Evolutionary conservation across 2,329 filamentous ascomycete species (phyloP).

Genomic region (Ophiostoma ips): DNA sequence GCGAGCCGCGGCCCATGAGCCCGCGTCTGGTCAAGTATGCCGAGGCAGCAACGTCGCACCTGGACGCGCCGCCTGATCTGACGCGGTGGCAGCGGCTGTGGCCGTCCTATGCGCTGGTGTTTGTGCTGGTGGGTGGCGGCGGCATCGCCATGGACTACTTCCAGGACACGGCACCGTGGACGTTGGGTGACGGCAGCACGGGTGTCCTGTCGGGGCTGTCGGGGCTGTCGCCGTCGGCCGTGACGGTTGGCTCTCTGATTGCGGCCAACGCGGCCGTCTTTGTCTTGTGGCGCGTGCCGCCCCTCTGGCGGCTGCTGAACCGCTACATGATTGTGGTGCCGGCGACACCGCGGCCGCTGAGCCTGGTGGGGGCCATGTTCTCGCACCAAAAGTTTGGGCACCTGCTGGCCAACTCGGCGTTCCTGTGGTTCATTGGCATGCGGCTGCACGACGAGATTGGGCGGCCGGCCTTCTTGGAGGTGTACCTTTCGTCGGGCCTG

Average conservation of each 20-base stretch:
- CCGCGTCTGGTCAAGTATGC: constrained; percentile 27
- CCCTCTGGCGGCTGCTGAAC: constrained; percentile 52
- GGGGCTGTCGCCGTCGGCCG: constrained; percentile 45
- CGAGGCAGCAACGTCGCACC: constrained; percentile 33
- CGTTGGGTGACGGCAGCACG: constrained; percentile 17
- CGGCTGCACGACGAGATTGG: constrained; percentile 57
- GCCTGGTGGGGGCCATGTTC: constrained; percentile 51
- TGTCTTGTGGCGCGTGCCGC: constrained; percentile 47
- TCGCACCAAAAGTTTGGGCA: constrained; percentile 53
- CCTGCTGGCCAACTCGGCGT: constrained; percentile 48
- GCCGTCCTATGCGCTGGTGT: constrained; percentile 37
- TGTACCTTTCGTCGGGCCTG: constrained; percentile 47
- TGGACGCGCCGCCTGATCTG: constrained; percentile 39
- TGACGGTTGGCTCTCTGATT: constrained; percentile 50
- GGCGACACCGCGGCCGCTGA: constrained; percentile 48
- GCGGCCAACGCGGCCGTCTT: constrained; percentile 44
- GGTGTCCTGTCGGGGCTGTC: constrained; percentile 48
- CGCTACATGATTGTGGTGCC: constrained; percentile 52
- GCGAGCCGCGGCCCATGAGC: constrained; percentile 18
- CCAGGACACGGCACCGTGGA: neutral
- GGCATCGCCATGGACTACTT: constrained; percentile 16
- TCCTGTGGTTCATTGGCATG: constrained; percentile 52
- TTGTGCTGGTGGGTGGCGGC: constrained; percentile 30
- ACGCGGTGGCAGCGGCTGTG: constrained; percentile 37
- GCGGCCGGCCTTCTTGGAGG: constrained; percentile 52